Conservation (phyloP, 768 basidiomycete species). For the Lyophyllum atratum region DNA sequence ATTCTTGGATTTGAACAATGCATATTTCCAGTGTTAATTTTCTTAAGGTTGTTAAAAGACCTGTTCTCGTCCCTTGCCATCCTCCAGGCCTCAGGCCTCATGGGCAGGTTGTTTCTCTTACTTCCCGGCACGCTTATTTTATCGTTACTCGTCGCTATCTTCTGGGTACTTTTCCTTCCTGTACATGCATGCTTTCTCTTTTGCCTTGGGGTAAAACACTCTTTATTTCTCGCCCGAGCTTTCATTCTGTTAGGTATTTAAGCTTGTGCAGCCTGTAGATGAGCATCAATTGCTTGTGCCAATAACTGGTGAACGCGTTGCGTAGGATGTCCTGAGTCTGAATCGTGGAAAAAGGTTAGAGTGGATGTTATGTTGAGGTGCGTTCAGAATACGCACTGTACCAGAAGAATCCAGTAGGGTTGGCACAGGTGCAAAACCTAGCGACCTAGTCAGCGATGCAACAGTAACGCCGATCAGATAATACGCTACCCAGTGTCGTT, state of each 20-base stretch:
- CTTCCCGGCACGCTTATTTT: slow-evolving; percentile 9
- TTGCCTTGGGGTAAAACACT: slow-evolving; percentile 1
- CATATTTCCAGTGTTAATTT: slow-evolving; percentile 2
- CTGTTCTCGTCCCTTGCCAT: background rate
- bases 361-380: background rate
- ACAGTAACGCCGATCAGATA: background rate
- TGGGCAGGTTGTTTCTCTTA: slow-evolving; percentile 3
- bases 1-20: slow-evolving; percentile 13
- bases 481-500: slow-evolving; percentile 46
- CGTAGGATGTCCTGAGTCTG: slow-evolving; percentile 54
- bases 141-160: slow-evolving; percentile 18
- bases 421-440: slow-evolving; percentile 53
- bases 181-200: slow-evolving; percentile 5
- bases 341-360: background rate
- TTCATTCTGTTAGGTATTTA: background rate
- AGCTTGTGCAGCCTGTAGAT: slow-evolving; percentile 23
- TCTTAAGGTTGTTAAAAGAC: background rate
- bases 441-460: background rate
- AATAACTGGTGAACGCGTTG: slow-evolving; percentile 47
- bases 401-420: slow-evolving; percentile 51
- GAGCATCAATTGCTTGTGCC: slow-evolving; percentile 41
- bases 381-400: slow-evolving; percentile 38
- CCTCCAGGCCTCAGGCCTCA: background rate
- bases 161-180: slow-evolving; percentile 10
- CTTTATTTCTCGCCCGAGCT: background rate